A percentile compares a stretch with the other conserved stretches of the same genome.
Conservation (phyloP, 2,329 filamentous ascomycete species). For the Pseudomassariella vexata region DNA sequence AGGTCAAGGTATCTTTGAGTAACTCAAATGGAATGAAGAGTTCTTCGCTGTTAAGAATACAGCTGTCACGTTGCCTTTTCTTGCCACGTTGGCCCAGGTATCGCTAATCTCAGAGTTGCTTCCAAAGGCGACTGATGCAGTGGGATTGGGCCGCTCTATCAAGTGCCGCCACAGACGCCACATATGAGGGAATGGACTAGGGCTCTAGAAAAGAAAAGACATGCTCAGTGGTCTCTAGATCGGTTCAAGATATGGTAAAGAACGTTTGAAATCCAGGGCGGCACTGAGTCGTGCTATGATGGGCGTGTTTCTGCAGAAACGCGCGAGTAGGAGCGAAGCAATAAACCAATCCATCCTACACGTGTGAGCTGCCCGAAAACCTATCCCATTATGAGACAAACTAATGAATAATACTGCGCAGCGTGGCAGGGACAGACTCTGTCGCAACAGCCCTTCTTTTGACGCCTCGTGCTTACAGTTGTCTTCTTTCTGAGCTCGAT, state of each 20-base stretch:
- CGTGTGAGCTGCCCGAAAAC: not conserved
- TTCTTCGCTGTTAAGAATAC: slow-evolving; percentile 1
- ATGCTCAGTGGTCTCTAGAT: not conserved
- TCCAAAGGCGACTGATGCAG: not conserved
- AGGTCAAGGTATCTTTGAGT: not conserved
- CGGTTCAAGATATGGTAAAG: too few relatives aligned
- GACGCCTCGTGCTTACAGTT: too few relatives aligned
- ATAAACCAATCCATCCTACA: slow-evolving; percentile 1
- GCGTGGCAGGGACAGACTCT: not conserved
- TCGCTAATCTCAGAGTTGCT: not conserved
- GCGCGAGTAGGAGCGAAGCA: not conserved
- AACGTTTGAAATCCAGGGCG: too few relatives aligned
- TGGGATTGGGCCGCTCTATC: not conserved
- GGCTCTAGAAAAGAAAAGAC: not conserved
- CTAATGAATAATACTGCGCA: not conserved
- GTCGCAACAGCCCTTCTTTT: not conserved
- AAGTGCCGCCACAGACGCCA: not conserved
- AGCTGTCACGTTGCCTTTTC: not conserved
- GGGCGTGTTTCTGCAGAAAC: slow-evolving; percentile 1
- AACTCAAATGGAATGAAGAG: not conserved
- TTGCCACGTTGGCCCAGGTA: not conserved
- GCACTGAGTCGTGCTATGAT: not conserved
- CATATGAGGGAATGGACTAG: not conserved
- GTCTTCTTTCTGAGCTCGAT: too few relatives aligned
- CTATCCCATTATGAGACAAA: not conserved